Evolutionary conservation across 2,329 filamentous ascomycete species (phyloP), one percentile per base, ranked within the genome.

Genomic region (Alternaria sp.): DNA sequence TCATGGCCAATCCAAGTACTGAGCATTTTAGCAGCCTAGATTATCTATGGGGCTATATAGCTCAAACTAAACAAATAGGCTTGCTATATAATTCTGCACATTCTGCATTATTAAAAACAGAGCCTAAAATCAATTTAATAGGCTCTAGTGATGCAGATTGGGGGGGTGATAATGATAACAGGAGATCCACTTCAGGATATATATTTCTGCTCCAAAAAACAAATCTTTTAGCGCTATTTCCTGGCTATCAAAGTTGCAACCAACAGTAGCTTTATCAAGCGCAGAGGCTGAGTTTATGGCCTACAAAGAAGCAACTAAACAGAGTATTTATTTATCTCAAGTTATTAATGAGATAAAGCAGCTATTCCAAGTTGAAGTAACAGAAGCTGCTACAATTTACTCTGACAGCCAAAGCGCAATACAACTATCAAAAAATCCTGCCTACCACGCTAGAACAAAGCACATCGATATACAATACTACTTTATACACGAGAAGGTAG

Each of bases 381-480:
- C 21, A n/a, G n/a, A n/a, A n/a, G n/a, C n/a, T n/a, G n/a, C n/a
- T n/a, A n/a, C n/a, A n/a, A n/a, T n/a, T n/a, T 29, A 45, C 26
- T 31, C 41, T 1, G 41, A 45, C 26, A 45, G 41, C 13, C 26
- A 45, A 5, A 45, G 41, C 7, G 41, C 41, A 13, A 45, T 45
- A 1, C 26, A 45, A 24, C 41, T 45, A 8, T 6, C 41, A 1
- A 45, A 45, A 31, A 45, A 45, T 31, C 41, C 41, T 5, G 9
- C 26, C 24, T 45, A 45, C 13, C 26, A 45, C 14, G 41, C 41
- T 1, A 45, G 41, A 9, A 31, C 41, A 4, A 45, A 45, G 26
- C 41, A 45, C n/a, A 45, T 45, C 21, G 26, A 45, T 5, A 45
- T 45, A 5, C 13, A 45, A 31, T 45, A 45, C 26, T 45, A 45